Percentiles rank a stretch among this genome's conserved stretches.
phyloP scores from a whole-genome alignment of 2,329 filamentous ascomycete genomes.

The Exophiala mesophila region DNA sequence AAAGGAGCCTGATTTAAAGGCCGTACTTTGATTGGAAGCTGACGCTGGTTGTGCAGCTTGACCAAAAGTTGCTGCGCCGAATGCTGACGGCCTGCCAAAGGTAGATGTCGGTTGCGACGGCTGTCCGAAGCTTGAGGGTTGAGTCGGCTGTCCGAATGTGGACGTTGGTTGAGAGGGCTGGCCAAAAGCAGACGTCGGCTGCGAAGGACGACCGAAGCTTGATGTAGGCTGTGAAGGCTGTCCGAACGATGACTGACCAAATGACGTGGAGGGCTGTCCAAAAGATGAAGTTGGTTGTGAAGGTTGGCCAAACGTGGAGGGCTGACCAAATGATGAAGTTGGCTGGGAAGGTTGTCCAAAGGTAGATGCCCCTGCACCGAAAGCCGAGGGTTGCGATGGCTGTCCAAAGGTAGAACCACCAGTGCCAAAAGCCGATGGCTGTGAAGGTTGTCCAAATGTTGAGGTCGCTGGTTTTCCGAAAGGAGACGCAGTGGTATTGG shows the following conservation, averaged over 20 bases:
- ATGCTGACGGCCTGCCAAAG: slow-evolving; percentile 20
- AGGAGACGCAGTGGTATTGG: slow-evolving; percentile 20
- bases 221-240: slow-evolving; percentile 21
- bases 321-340: slow-evolving; percentile 32
- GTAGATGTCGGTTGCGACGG: slow-evolving; percentile 9
- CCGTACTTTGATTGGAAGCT: slow-evolving; percentile 32
- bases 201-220: slow-evolving; percentile 22
- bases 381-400: slow-evolving; percentile 23
- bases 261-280: slow-evolving; percentile 28
- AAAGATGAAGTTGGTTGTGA: slow-evolving; percentile 32
- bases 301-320: slow-evolving; percentile 22
- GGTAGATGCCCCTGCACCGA: slow-evolving; percentile 29
- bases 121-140: slow-evolving; percentile 22
- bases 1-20: slow-evolving; percentile 25
- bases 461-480: slow-evolving; percentile 29
- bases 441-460: slow-evolving; percentile 39
- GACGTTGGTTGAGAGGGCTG: slow-evolving; percentile 21
- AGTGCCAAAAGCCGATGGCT: slow-evolving; percentile 28
- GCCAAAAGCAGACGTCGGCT: slow-evolving; percentile 21
- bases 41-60: slow-evolving; percentile 30
- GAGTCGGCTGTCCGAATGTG: slow-evolving; percentile 23
- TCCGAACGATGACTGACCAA: slow-evolving; percentile 26
- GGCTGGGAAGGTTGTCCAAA: slow-evolving; percentile 31
- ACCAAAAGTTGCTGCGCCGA: slow-evolving; percentile 29
- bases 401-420: slow-evolving; percentile 31